phyloP scores from a whole-genome alignment of 192 early-diverging fungal species.

The Mortierella antarctica region DNA sequence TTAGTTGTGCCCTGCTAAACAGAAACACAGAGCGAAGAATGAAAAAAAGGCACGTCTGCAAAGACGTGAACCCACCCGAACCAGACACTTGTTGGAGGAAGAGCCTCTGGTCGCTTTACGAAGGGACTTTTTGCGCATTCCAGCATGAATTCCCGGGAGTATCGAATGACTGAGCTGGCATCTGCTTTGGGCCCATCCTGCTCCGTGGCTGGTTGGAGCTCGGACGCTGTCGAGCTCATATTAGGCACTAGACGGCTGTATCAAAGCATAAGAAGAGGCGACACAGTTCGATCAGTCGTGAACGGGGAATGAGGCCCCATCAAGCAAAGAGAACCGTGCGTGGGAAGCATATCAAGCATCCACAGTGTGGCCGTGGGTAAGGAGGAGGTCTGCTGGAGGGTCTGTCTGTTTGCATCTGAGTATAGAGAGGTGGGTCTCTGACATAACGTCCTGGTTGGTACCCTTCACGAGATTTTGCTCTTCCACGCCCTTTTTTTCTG shows the following conservation, averaged over 20 bases:
- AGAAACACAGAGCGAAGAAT: background rate
- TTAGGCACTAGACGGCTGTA: background rate
- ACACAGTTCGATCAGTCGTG: no score
- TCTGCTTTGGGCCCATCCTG: constrained; percentile 16
- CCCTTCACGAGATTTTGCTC: no score
- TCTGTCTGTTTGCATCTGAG: no score
- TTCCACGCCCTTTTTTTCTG: no score
- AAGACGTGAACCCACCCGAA: constrained; percentile 42
- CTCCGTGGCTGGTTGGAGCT: constrained; percentile 7
- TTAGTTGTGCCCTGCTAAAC: background rate
- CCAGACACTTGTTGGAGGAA: constrained; percentile 54
- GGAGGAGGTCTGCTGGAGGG: no score
- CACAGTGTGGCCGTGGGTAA: no score
- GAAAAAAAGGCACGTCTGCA: background rate
- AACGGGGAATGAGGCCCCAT: no score
- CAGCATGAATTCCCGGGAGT: constrained; percentile 55
- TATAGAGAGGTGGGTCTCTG: no score
- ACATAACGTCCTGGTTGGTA: no score
- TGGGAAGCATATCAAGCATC: no score
- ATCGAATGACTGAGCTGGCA: constrained; percentile 41
- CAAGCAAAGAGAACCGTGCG: no score
- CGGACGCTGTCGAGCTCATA: constrained; percentile 29
- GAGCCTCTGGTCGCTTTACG: constrained; percentile 46
- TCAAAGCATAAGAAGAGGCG: background rate
- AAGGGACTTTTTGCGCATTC: constrained; percentile 55